Percentiles rank a stretch among this genome's conserved stretches.
Evolutionary conservation across 202 grass and related monocot genomes (phyloP).

Genomic region (Bolboschoenoplectus hybrid): DNA sequence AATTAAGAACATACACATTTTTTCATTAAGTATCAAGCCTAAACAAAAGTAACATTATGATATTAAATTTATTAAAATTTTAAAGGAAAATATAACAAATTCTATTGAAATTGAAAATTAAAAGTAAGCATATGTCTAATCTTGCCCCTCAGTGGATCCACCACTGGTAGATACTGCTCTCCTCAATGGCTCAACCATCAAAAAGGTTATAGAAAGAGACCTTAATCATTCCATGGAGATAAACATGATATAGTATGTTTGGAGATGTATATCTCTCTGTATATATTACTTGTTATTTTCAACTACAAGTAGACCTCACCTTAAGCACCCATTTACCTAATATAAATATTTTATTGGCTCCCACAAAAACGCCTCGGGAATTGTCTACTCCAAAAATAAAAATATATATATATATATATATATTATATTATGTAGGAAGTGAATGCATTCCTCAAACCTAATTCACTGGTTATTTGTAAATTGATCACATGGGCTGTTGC

Average conservation of each 20-base stretch:
- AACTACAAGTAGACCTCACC: neutral
- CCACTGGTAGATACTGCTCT: no score
- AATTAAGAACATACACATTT: no score
- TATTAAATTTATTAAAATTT: no score
- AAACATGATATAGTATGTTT: neutral
- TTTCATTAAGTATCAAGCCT: no score
- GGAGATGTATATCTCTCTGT: neutral
- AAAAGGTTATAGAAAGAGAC: neutral
- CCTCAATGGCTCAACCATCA: no score
- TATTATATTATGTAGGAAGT: no score
- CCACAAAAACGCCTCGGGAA: neutral
- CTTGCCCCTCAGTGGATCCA: no score
- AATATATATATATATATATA: no score
- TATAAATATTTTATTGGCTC: neutral
- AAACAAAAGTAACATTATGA: no score
- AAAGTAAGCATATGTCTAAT: no score
- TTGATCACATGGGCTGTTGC: constrained; percentile 56
- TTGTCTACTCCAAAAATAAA: constrained; percentile 39
- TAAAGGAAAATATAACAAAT: no score
- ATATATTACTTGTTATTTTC: neutral
- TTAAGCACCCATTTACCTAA: constrained; percentile 5
- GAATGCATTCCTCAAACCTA: constrained; percentile 23
- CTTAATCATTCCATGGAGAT: neutral
- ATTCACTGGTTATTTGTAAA: constrained; percentile 41
- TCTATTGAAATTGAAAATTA: no score